Evolutionary conservation across 345 rosid genomes (phyloP).

Genomic region (Hibiscus trionum): DNA sequence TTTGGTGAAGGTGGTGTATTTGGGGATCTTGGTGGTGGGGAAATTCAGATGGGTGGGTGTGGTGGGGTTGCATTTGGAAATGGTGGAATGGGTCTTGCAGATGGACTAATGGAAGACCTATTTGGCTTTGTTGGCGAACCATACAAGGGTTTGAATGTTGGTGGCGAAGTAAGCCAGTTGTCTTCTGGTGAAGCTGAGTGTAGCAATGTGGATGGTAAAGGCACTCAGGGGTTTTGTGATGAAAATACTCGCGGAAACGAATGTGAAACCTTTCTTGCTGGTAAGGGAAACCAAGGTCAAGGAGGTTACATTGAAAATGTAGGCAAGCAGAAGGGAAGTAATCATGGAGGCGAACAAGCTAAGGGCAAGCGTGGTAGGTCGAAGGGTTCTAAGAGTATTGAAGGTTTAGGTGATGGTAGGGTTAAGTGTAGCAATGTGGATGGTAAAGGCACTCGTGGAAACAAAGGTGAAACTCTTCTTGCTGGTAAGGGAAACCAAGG

Average conservation of each 20-base stretch:
- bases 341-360: neutral
- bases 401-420: too few relatives aligned
- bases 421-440: neutral
- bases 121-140: conserved; percentile 13
- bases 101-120: conserved; percentile 15
- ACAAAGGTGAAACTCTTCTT: neutral
- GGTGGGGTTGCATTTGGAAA: conserved; percentile 5
- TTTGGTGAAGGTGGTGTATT: conserved; percentile 14
- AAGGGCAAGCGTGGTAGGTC: conserved; percentile 23
- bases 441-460: conserved; percentile 8
- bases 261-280: neutral
- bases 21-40: conserved; percentile 8
- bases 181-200: conserved; percentile 13
- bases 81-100: conserved; percentile 11
- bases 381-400: conserved; percentile 16
- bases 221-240: neutral
- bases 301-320: conserved; percentile 6
- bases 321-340: neutral
- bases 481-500: neutral
- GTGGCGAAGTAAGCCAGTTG: conserved; percentile 8
- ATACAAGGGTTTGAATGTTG: conserved; percentile 7
- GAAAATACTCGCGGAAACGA: neutral
- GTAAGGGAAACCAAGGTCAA: neutral
- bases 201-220: conserved; percentile 5
- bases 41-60: conserved; percentile 12